Evolutionary conservation across 208 protist species (phyloP).

Genomic region (Leptomonas pyrrhocoris): DNA sequence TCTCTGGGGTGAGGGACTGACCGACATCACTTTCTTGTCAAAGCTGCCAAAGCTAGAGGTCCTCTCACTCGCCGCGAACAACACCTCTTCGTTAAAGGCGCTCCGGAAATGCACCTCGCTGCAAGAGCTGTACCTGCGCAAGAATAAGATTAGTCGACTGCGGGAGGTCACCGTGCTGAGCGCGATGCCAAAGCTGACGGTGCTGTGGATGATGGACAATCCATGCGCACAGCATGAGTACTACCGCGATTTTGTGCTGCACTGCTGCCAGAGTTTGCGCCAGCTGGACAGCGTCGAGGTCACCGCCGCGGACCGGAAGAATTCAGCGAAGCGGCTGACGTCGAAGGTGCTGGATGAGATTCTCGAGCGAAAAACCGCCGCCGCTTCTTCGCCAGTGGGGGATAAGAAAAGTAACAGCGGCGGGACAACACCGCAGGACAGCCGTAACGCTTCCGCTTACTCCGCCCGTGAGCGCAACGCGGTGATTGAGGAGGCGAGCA

Average conservation of each 20-base stretch:
- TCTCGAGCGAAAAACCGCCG: constrained; percentile 28
- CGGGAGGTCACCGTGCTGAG: constrained; percentile 78
- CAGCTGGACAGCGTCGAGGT: constrained; percentile 90
- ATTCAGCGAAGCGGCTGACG: constrained; percentile 55
- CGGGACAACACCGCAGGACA: constrained; percentile 14
- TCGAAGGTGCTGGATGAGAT: constrained; percentile 66
- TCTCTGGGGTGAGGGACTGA: constrained; percentile 87
- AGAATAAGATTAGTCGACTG: constrained; percentile 86
- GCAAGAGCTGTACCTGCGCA: constrained; percentile 93
- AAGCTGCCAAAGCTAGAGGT: constrained; percentile 85
- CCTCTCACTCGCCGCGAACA: constrained; percentile 86
- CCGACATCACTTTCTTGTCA: constrained; percentile 75
- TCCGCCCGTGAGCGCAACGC: constrained; percentile 10
- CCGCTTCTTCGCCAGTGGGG: background rate
- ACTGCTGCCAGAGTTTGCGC: constrained; percentile 78
- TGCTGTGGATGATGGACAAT: constrained; percentile 94
- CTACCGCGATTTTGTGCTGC: constrained; percentile 89
- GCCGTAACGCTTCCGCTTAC: constrained; percentile 10
- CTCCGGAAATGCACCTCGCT: constrained; percentile 75
- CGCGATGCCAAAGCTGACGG: constrained; percentile 67
- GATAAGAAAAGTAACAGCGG: constrained; percentile 21
- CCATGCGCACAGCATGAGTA: constrained; percentile 80
- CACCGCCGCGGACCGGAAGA: constrained; percentile 64
- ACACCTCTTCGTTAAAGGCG: constrained; percentile 66
- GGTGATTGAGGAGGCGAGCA: constrained; percentile 31